A percentile compares a stretch with the other conserved stretches of the same genome.
Evolutionary conservation across 352 stramenopile genomes (phyloP).

Genomic region (Halophytophthora batemanensis): DNA sequence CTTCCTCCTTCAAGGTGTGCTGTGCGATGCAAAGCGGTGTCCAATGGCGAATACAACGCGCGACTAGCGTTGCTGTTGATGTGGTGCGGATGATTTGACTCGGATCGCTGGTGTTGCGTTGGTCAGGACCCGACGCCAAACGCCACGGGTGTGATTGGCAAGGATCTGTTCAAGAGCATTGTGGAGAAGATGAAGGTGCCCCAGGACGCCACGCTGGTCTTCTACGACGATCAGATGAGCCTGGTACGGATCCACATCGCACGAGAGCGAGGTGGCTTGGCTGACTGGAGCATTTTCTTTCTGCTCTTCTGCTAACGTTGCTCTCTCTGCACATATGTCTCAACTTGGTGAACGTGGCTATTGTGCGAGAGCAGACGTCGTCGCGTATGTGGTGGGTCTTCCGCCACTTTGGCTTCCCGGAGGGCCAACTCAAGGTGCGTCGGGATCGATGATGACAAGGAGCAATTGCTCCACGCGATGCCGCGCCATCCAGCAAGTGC

Average conservation of each 20-base stretch:
- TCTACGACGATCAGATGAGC: constrained; percentile 77
- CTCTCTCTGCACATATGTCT: too few relatives aligned
- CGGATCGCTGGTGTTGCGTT: too few relatives aligned
- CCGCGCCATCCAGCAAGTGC: too few relatives aligned
- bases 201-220: constrained; percentile 56
- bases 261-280: not conserved
- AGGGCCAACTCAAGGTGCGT: constrained; percentile 68
- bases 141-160: constrained; percentile 41
- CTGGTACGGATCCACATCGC: constrained; percentile 27
- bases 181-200: constrained; percentile 43
- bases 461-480: too few relatives aligned
- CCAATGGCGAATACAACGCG: too few relatives aligned
- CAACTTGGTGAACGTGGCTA: too few relatives aligned
- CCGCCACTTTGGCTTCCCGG: constrained; percentile 66
- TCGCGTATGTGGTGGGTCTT: constrained; percentile 82
- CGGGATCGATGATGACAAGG: too few relatives aligned
- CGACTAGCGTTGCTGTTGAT: too few relatives aligned
- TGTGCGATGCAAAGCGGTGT: too few relatives aligned
- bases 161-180: constrained; percentile 38
- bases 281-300: too few relatives aligned
- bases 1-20: constrained; percentile 57
- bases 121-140: constrained; percentile 30
- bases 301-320: too few relatives aligned
- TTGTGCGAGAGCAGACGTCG: constrained; percentile 33
- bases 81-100: too few relatives aligned